Conservation (phyloP, 331 rosid genomes). For the Quercus tomentella region DNA sequence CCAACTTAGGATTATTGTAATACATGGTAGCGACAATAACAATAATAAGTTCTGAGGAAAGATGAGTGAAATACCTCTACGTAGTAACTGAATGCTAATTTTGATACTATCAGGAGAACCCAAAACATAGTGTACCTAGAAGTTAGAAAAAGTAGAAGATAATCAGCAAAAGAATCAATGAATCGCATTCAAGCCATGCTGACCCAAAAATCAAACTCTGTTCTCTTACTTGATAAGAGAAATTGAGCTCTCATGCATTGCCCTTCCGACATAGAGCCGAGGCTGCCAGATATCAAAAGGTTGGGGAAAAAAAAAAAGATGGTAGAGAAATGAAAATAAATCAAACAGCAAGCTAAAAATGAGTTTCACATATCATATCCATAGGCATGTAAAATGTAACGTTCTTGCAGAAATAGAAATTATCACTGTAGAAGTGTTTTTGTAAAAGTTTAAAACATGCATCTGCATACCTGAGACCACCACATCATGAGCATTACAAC, state of each 20-base stretch:
- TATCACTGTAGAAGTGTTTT: constrained; percentile 2
- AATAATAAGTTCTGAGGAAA: too few species aligned
- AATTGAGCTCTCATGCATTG: constrained; percentile 91
- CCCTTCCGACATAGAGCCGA: constrained; percentile 96
- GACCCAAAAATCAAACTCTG: constrained; percentile 15
- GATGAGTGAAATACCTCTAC: too few species aligned
- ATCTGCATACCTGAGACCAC: constrained; percentile 88
- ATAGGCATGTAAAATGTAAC: constrained; percentile 9
- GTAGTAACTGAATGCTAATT: too few species aligned
- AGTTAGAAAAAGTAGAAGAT: constrained; percentile 22
- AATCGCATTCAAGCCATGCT: constrained; percentile 20
- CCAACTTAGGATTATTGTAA: too few species aligned
- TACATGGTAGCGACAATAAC: too few species aligned
- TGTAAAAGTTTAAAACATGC: constrained; percentile 2
- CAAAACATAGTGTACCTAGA: constrained; percentile 16
- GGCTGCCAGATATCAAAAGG: constrained; percentile 48
- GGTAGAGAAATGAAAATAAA: background rate
- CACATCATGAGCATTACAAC: constrained; percentile 74
- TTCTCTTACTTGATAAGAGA: constrained; percentile 67
- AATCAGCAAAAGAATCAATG: constrained; percentile 21
- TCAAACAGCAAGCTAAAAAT: background rate
- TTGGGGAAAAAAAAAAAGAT: background rate
- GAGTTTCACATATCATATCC: constrained; percentile 2
- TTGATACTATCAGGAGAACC: too few species aligned
- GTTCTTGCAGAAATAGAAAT: constrained; percentile 2